Evolutionary conservation across 139 green algal genomes (phyloP).

Genomic region (Astrephomene gubernaculifera): DNA sequence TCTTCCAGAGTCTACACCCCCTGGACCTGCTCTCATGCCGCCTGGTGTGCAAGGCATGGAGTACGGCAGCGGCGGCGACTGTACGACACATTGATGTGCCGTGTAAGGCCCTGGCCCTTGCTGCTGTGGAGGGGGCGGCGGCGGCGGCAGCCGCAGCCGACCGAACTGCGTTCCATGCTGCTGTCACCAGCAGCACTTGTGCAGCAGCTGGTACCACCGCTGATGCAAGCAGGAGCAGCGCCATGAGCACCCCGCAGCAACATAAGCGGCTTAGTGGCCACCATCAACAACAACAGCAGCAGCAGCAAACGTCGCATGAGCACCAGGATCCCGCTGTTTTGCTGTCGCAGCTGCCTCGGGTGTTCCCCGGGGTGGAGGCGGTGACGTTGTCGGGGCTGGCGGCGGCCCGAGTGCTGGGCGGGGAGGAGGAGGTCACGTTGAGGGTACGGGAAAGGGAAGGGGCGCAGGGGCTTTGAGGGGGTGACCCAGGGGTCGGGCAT

Average conservation of each 20-base stretch:
- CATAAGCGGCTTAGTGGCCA: too few relatives aligned
- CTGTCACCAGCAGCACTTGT: too few relatives aligned
- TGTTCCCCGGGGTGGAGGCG: background rate
- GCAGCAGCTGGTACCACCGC: too few relatives aligned
- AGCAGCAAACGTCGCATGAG: too few relatives aligned
- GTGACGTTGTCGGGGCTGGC: constrained; percentile 14
- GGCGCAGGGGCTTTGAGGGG: background rate
- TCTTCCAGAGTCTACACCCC: background rate
- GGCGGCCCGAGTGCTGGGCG: background rate
- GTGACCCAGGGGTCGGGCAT: too few relatives aligned
- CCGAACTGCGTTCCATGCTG: too few relatives aligned
- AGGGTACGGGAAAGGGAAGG: background rate
- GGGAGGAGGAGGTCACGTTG: background rate
- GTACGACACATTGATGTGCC: constrained; percentile 18
- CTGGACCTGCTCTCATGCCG: background rate
- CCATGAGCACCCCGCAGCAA: too few relatives aligned
- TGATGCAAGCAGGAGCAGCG: too few relatives aligned
- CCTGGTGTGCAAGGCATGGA: constrained; percentile 15
- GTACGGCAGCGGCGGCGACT: background rate
- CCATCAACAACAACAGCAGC: too few relatives aligned
- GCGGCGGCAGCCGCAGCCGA: too few relatives aligned
- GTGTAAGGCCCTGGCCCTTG: constrained; percentile 9
- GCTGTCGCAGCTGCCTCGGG: background rate
- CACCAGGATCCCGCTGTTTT: background rate
- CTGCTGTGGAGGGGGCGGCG: background rate